Conservation (phyloP, 306 rosid genomes). For the Cucurbita moschata region DNA sequence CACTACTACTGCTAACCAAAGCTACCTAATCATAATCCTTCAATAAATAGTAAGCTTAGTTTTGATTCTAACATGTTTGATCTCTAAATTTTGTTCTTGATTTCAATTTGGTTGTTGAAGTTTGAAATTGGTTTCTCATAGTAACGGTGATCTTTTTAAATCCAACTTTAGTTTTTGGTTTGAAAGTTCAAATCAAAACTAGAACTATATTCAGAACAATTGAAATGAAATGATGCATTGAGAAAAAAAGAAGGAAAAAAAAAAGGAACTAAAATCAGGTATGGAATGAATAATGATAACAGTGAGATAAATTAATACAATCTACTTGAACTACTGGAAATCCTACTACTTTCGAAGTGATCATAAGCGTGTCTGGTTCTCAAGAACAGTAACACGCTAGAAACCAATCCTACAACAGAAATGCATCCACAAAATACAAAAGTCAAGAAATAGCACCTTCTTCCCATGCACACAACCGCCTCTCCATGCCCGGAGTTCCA, state of each 20-base stretch:
- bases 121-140: too few relatives aligned
- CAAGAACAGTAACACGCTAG: slow-evolving; percentile 50
- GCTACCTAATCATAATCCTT: background rate
- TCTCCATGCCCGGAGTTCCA: slow-evolving; percentile 12
- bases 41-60: too few relatives aligned
- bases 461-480: slow-evolving; percentile 75
- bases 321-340: slow-evolving; percentile 19
- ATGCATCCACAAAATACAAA: slow-evolving; percentile 76
- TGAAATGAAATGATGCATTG: background rate
- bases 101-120: too few relatives aligned
- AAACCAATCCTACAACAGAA: slow-evolving; percentile 53
- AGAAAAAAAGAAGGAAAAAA: too few relatives aligned
- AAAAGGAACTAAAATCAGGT: background rate
- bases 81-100: too few relatives aligned
- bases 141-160: too few relatives aligned
- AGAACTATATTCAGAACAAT: background rate
- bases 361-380: slow-evolving; percentile 83
- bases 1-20: too few relatives aligned
- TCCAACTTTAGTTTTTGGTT: too few relatives aligned
- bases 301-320: slow-evolving; percentile 4
- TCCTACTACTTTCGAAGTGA: slow-evolving; percentile 47
- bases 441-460: slow-evolving; percentile 55
- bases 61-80: too few relatives aligned
- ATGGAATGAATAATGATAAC: background rate
- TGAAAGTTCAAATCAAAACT: too few relatives aligned